Base-by-base conservation (phyloP, 225 moss, liverwort and hornwort species). In the Bryoerythrophyllum caledonicum region DNA sequence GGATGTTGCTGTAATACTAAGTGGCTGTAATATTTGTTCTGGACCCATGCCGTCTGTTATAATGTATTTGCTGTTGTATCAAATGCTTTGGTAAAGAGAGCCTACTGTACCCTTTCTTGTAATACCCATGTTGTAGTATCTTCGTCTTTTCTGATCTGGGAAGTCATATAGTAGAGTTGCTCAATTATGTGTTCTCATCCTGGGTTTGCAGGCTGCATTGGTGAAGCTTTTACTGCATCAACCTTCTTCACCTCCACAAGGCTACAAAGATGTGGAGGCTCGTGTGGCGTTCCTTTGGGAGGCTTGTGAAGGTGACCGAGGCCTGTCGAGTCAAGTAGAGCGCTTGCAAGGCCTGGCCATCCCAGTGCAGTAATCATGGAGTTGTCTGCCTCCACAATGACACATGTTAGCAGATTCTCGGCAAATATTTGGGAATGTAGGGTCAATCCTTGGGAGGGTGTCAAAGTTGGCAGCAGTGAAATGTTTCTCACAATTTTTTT, bases 241-340 rank as follows among this genome's bases (percentile, higher is more conserved):
- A 30, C 82, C 86, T 78, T 38, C 71, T 21, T 66, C 80, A 54
- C 40, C 62, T 23, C 65, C 43, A 24, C 73, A 78, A 65, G 74
- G 60, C 77, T 83, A 59, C n/a, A 82, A 86, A 69, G 73, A 79
- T 30, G 67, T 84, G 63, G 82, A 87, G 74, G 76, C 70, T 60
- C 88, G 91, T 67, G 68, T 91, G 79, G 55, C 55, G 23, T 71
- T 85, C 46, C 65, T 96, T 63, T 40, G 40, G 21, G 84, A 89
- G 65, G 87, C 91, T 63, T 96, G 90, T 74, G 85, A 89, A 73
- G 89, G 93, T 60, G 89, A 93, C 74, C 74, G 71, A 25, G 58
- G 76, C 17, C 73, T 89, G 6, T 40, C 82, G 63, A 73, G 34
- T 73, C 72, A 84, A 82, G 80, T 84, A 30, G 87, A 82, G 52